Evolutionary conservation across 352 stramenopile species (phyloP).

Genomic region (Pythium pyrilobum): DNA sequence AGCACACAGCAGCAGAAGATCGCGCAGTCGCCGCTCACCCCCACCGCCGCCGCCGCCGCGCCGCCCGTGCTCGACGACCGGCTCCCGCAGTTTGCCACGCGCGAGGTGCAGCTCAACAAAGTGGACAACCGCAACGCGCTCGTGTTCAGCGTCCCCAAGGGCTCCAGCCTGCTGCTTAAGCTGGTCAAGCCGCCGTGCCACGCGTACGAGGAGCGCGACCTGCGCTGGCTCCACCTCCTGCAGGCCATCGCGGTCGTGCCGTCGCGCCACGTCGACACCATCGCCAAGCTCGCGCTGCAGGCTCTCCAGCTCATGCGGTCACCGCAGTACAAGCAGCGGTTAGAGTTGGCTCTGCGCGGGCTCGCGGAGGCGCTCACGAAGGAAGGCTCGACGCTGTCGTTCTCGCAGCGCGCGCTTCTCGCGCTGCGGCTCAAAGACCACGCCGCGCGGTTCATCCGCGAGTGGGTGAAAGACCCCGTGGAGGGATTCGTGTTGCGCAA

Average conservation of each 20-base stretch:
- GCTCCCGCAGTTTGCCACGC: slow-evolving; percentile 47
- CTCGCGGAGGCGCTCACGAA: slow-evolving; percentile 25
- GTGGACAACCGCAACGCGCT: slow-evolving; percentile 48
- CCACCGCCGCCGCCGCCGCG: background rate
- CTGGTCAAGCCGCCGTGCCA: slow-evolving; percentile 37
- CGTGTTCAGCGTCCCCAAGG: slow-evolving; percentile 39
- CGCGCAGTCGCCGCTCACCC: no score
- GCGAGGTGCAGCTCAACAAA: slow-evolving; percentile 49
- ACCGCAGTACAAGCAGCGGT: slow-evolving; percentile 20
- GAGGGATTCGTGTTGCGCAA: slow-evolving; percentile 65
- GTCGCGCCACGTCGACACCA: slow-evolving; percentile 47
- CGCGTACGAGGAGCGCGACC: slow-evolving; percentile 56
- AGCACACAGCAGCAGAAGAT: no score
- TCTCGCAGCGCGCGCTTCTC: slow-evolving; percentile 33
- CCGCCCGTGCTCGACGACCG: slow-evolving; percentile 13
- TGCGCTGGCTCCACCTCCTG: slow-evolving; percentile 66
- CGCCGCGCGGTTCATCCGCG: slow-evolving; percentile 57
- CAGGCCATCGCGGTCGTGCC: slow-evolving; percentile 55
- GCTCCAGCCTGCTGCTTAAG: slow-evolving; percentile 55
- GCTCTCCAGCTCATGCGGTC: slow-evolving; percentile 44
- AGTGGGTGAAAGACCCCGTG: slow-evolving; percentile 64
- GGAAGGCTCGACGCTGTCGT: slow-evolving; percentile 10
- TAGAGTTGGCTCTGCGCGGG: slow-evolving; percentile 25
- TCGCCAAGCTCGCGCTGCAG: slow-evolving; percentile 39
- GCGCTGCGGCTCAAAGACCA: slow-evolving; percentile 64